These are phyloP conservation scores for Saccharomycopsis fibuligera DNA, from an alignment of 805 yeast genomes.

Conservation along the genomic window DNA sequence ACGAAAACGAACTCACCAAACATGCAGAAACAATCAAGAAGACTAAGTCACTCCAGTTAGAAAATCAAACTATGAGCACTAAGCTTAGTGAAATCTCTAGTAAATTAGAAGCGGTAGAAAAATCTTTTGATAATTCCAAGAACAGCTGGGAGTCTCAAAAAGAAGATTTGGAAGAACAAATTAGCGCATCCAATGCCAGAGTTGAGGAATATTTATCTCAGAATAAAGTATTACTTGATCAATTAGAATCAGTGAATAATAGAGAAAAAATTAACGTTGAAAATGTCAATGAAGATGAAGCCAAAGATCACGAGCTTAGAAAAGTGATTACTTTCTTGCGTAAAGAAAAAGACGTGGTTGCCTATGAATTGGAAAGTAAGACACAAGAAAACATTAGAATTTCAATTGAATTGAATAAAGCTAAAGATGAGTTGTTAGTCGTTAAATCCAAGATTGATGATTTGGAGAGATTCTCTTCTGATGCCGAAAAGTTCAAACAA, in stretches of 20 bases:
- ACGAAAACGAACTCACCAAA: conserved; percentile 47
- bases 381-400: conserved; percentile 49
- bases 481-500: conserved; percentile 24
- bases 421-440: conserved; percentile 46
- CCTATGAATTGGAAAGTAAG: conserved; percentile 47
- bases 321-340: conserved; percentile 59
- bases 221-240: conserved; percentile 60
- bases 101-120: conserved; percentile 20
- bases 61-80: conserved; percentile 24
- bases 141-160: conserved; percentile 42
- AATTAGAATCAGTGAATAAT: conserved; percentile 43
- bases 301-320: conserved; percentile 31
- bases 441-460: conserved; percentile 41
- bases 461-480: conserved; percentile 30
- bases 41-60: conserved; percentile 35
- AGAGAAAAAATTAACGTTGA: conserved; percentile 19
- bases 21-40: conserved; percentile 46
- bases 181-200: conserved; percentile 33
- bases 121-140: conserved; percentile 32
- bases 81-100: conserved; percentile 27
- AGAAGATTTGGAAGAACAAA: conserved; percentile 38
- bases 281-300: conserved; percentile 21
- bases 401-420: conserved; percentile 42
- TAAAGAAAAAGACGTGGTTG: conserved; percentile 67
- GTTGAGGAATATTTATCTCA: conserved; percentile 58